A percentile compares a stretch with the other conserved stretches of the same genome.
Evolutionary conservation across 371 early-diverging fungal genomes (phyloP).

Genomic region (Fennellomyces sp.): DNA sequence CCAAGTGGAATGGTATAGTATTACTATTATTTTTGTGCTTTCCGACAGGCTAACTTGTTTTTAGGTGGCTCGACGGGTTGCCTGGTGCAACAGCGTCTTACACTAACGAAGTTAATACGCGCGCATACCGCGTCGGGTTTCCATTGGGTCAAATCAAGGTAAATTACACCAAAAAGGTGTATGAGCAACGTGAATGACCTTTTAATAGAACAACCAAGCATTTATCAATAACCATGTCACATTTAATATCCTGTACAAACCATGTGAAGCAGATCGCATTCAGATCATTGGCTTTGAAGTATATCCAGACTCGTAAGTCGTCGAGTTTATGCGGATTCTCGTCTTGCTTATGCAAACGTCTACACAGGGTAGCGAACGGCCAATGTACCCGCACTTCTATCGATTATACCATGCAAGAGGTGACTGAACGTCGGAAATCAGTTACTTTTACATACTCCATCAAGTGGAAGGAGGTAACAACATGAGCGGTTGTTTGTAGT

Average conservation of each 20-base stretch:
- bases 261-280: constrained; percentile 14
- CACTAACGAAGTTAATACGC: constrained; percentile 47
- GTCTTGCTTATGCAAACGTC: neutral
- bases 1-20: constrained; percentile 46
- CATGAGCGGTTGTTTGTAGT: neutral
- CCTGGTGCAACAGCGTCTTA: constrained; percentile 53
- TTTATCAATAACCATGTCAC: constrained; percentile 51
- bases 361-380: constrained; percentile 30
- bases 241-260: constrained; percentile 38
- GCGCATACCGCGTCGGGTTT: constrained; percentile 48
- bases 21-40: neutral
- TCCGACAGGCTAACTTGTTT: neutral
- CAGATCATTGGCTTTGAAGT: constrained; percentile 47
- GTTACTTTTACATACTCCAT: constrained; percentile 48
- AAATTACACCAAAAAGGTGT: constrained; percentile 5
- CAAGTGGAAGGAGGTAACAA: constrained; percentile 42
- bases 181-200: neutral
- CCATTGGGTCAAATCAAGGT: constrained; percentile 43
- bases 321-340: too few species aligned
- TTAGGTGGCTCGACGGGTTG: constrained; percentile 45
- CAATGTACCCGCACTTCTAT: constrained; percentile 38
- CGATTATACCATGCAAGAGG: constrained; percentile 42
- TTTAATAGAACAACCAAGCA: constrained; percentile 23
- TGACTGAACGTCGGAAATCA: constrained; percentile 25
- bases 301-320: constrained; percentile 50